Percentiles rank a stretch among this genome's conserved stretches.
phyloP scores from a whole-genome alignment of 1,284 basidiomycete genomes.

The Rhodotorula sp. region DNA sequence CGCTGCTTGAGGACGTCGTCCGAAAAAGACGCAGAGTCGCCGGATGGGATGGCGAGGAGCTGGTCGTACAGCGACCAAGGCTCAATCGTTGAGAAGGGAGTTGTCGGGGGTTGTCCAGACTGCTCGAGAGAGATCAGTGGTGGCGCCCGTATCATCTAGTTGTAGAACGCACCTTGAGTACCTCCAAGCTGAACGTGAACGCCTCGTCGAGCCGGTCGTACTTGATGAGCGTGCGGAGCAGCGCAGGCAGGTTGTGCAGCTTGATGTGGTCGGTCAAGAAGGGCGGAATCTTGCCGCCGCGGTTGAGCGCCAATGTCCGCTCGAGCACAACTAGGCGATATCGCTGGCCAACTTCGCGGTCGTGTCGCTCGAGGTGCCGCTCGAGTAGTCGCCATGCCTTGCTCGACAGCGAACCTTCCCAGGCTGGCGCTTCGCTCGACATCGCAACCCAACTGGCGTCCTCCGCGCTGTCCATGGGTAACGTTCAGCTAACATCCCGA shows the following conservation, averaged over 20 bases:
- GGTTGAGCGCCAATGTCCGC: slow-evolving; percentile 67
- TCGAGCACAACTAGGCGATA: slow-evolving; percentile 66
- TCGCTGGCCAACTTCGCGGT: slow-evolving; percentile 68
- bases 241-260: slow-evolving; percentile 70
- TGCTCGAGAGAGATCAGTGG: slow-evolving; percentile 9
- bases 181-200: slow-evolving; percentile 62
- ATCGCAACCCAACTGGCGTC: slow-evolving; percentile 75
- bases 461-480: slow-evolving; percentile 59
- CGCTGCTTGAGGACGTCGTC: slow-evolving; percentile 49
- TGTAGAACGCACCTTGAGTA: slow-evolving; percentile 19
- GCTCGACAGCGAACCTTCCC: slow-evolving; percentile 75
- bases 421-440: slow-evolving; percentile 70
- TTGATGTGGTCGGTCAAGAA: slow-evolving; percentile 76
- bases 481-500: slow-evolving; percentile 41
- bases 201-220: slow-evolving; percentile 78
- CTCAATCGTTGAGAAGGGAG: slow-evolving; percentile 52
- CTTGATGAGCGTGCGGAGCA: slow-evolving; percentile 69
- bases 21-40: slow-evolving; percentile 43
- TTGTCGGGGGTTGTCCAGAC: not conserved
- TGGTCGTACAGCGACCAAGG: slow-evolving; percentile 86
- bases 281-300: slow-evolving; percentile 65
- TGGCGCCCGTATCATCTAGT: too few species aligned
- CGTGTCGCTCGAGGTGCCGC: slow-evolving; percentile 72
- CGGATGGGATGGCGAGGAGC: slow-evolving; percentile 66
- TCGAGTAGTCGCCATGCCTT: slow-evolving; percentile 87